Percentiles rank a stretch among this genome's conserved stretches.
Evolutionary conservation across 257 asterid genomes (phyloP).

Genomic region (Fraxinus americana): DNA sequence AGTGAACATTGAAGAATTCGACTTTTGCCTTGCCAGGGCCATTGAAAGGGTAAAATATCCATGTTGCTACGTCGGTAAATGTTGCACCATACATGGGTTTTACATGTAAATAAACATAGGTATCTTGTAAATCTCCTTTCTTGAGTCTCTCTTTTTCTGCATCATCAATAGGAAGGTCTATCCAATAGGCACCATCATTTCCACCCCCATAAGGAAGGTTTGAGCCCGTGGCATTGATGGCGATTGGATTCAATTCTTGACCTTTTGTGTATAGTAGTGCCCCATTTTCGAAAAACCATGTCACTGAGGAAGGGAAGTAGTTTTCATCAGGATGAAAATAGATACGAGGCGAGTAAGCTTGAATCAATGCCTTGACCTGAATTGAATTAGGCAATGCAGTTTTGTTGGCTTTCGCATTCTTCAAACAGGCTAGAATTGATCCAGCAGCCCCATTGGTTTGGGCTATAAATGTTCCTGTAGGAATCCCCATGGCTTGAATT

Average conservation of each 20-base stretch:
- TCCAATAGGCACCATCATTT: conserved; percentile 75
- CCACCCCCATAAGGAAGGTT: conserved; percentile 78
- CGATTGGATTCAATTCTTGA: conserved; percentile 53
- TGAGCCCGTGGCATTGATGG: conserved; percentile 49
- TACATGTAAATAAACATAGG: conserved; percentile 54
- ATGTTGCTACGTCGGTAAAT: conserved; percentile 57
- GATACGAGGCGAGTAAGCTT: conserved; percentile 55
- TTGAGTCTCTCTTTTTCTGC: conserved; percentile 49
- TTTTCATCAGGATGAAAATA: conserved; percentile 75
- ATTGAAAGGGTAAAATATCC: conserved; percentile 86
- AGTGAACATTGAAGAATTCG: conserved; percentile 44
- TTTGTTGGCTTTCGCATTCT: conserved; percentile 34
- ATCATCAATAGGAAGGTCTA: conserved; percentile 62
- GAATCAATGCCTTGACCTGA: conserved; percentile 55
- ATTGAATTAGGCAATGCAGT: conserved; percentile 59
- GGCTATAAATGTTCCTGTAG: conserved; percentile 56
- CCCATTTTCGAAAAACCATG: conserved; percentile 78
- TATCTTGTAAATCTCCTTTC: conserved; percentile 51
- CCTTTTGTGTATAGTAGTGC: conserved; percentile 64
- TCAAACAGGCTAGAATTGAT: conserved; percentile 45
- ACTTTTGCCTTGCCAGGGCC: conserved; percentile 74
- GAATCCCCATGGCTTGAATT: conserved; percentile 43
- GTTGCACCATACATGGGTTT: conserved; percentile 78
- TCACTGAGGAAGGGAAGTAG: conserved; percentile 68
- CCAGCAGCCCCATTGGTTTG: conserved; percentile 32